Evolutionary conservation across 176 grass and related monocot genomes (phyloP), one percentile per base, ranked within the genome.

Genomic region (Dactylis glomerata): DNA sequence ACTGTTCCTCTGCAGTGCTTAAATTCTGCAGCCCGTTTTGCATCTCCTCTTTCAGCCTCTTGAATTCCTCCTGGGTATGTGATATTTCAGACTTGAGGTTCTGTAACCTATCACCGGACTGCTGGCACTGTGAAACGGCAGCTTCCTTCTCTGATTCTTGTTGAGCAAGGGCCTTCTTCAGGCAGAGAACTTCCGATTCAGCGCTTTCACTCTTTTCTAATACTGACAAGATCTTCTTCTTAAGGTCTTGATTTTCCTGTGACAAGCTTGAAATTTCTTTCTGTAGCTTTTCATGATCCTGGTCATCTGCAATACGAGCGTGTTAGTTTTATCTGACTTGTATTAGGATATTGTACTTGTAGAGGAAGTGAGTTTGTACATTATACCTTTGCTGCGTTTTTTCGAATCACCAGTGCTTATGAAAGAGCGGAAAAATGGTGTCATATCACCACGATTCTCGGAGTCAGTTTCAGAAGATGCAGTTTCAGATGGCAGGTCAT

Each of bases 211-310:
- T 86, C 50, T 89, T 90, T 51, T 66, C 83, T 87, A 89, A 84
- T n/a, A 87, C 86, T 63, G 87, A 92, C 27, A 64, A 84, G 41
- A 90, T 86, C 34, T 86, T 92, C 70, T 84, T 94, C 80, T 90
- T 99, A 55, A 99, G 96, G 50, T 91, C 86, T 87, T 99, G 88
- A 68, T 99, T 99, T 89, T 99, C 96, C 77, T 86, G 83, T 28
- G 76, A 92, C 40, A 98, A 79, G 75, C 73, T 91, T 76, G 86
- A 88, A 82, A 95, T 92, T 88, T 98, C 96, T 90, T 92, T 93
- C 80, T 87, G 89, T 54, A 94, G 79, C 57, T 85, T 85, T 78
- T 94, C 88, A 63, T 87, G 89, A 15, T 96, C 93, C 58, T 84
- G 85, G 24, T 87, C 89, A 68, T 90, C 89, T 90, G 89, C 68